These are phyloP conservation scores for Drosera capensis DNA, from an alignment of 148 eudicot species.

Conservation along the genomic window DNA sequence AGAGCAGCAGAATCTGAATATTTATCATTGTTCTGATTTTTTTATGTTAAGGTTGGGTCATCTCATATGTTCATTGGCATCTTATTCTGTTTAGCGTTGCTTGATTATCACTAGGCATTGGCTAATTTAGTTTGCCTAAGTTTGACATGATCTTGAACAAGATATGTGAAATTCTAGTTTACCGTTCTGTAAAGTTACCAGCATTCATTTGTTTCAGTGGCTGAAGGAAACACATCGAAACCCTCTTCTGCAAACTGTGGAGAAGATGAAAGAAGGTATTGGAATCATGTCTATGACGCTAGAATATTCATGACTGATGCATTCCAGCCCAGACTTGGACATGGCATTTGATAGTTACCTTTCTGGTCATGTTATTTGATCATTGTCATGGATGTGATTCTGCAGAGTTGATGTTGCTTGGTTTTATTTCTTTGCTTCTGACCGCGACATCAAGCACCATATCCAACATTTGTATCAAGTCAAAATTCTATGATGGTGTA, in stretches of 20 bases:
- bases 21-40: too few species aligned
- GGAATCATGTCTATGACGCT: neutral
- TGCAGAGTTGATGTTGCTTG: slow-evolving; percentile 96
- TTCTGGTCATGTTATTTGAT: slow-evolving; percentile 3
- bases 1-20: too few species aligned
- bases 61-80: too few species aligned
- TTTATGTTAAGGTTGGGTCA: too few species aligned
- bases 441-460: too few species aligned
- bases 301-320: neutral
- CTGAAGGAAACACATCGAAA: slow-evolving; percentile 59
- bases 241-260: slow-evolving; percentile 84
- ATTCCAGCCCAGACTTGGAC: neutral
- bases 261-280: slow-evolving; percentile 99
- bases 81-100: too few species aligned
- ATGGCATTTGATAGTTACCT: neutral
- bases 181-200: neutral
- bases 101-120: too few species aligned
- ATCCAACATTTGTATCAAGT: too few species aligned
- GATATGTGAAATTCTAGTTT: neutral
- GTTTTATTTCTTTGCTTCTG: too few species aligned
- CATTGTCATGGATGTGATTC: slow-evolving; percentile 4
- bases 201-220: slow-evolving; percentile 41
- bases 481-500: too few species aligned
- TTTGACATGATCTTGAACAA: neutral
- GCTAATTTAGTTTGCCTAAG: neutral